Evolutionary conservation across 192 early-diverging fungal genomes (phyloP), one percentile per base, ranked within the genome.

Genomic region (Thamnidium elegans): DNA sequence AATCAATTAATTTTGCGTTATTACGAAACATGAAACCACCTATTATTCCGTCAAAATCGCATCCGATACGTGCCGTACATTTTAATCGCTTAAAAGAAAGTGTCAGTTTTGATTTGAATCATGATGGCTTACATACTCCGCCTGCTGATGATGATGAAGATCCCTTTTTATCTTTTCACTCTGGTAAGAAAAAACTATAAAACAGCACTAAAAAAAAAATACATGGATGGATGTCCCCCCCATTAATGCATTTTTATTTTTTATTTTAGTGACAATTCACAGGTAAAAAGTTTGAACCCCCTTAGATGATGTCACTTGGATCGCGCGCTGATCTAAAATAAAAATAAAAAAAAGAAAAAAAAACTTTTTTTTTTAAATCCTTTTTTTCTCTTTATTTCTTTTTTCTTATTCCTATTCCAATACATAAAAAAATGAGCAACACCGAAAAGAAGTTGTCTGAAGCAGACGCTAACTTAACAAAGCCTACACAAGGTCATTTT

Each of bases 1-100:
- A 90, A 65, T 84, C 78, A 55, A 84, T 93, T 39, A 92, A 93
- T 42, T 99, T 96, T 94, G 96, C 95, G 1, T 77, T 98, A 19
- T 70, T 99, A 53, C 79, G 94, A 46, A 87, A 98, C 79, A 70
- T 81, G 62, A 45, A 56, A 15, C 94, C 95, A 36, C 95, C 95
- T 3, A 94, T 97, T 56, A 76, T 93, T 42, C 94, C 94, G 0
- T 62, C 70, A 0, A 65, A 42, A n/a, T 47, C 58, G 4, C 66
- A 60, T 26, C 51, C 65, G 13, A 61, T 66, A 7, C 64, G 65
- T 55, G 70, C 70, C 6, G 73, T 85, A 32, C 89, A 89, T 52
- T 91, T 91, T 45, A 63, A 90, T 19, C 55, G 71, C 23, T 74
- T 91, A 60, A 70, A 79, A 7, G 90, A 91, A 42, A 88, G 84